Percentiles rank a stretch among this genome's conserved stretches.
phyloP scores from a whole-genome alignment of 164 flowering plant genomes.

The Taxillus chinensis region DNA sequence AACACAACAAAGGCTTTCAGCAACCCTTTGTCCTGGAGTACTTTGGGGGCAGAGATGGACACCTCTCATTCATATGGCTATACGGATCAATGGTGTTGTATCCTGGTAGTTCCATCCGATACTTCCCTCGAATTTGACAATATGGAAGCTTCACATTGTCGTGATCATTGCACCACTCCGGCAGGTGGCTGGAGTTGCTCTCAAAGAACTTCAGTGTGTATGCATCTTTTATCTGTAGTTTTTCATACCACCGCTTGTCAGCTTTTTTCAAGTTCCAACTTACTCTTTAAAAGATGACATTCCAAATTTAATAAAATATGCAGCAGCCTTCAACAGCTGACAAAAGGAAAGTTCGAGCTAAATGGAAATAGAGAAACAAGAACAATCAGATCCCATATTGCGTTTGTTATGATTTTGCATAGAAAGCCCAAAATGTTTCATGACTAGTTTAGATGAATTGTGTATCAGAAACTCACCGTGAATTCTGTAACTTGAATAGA shows the following conservation, averaged over 20 bases:
- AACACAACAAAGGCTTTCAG: neutral
- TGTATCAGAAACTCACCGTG: neutral
- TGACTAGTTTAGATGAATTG: too few species aligned
- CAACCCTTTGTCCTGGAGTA: neutral
- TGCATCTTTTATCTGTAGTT: neutral
- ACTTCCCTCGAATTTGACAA: neutral
- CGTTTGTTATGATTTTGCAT: too few species aligned
- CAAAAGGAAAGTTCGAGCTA: too few species aligned
- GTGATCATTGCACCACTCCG: neutral
- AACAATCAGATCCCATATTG: neutral
- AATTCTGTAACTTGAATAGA: neutral
- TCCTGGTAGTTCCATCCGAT: neutral
- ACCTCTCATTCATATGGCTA: neutral
- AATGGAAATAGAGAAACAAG: too few species aligned
- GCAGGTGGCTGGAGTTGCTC: neutral
- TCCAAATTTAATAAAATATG: too few species aligned
- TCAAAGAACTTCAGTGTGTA: neutral
- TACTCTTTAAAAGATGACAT: too few species aligned
- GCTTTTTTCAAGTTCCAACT: too few species aligned
- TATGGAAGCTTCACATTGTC: neutral
- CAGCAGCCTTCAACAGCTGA: too few species aligned
- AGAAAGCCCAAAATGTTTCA: too few species aligned
- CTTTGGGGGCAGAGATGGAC: conserved; percentile 1
- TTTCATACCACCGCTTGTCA: too few species aligned
- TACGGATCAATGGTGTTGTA: neutral